These are phyloP conservation scores for Eragrostis nindensis DNA, from an alignment of 176 grass and related monocot species.

Conservation along the genomic window DNA sequence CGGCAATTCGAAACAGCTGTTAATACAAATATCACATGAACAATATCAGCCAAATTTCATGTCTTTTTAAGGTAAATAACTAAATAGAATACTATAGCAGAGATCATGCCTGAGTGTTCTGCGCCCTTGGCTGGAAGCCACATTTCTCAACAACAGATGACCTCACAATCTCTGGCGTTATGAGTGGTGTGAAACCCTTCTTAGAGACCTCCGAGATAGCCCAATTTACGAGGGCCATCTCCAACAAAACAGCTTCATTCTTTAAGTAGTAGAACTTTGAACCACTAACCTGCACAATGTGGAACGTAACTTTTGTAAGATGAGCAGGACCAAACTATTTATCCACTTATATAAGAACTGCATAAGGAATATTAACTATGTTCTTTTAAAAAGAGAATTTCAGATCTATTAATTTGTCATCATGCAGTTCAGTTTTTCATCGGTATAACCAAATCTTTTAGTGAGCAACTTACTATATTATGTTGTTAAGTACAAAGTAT, in stretches of 20 bases:
- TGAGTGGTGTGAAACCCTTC: conserved; percentile 86
- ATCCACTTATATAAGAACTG: conserved; percentile 28
- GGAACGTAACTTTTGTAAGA: conserved; percentile 25
- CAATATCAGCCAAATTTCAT: neutral
- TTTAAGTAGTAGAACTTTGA: conserved; percentile 99
- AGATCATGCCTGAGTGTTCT: conserved; percentile 81
- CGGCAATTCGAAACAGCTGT: conserved; percentile 9
- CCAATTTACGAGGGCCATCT: conserved; percentile 92
- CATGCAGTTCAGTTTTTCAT: neutral
- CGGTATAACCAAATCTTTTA: neutral
- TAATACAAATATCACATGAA: conserved; percentile 8
- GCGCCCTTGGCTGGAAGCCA: conserved; percentile 90
- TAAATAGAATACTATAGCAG: conserved; percentile 15
- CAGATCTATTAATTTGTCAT: neutral
- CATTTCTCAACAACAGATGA: conserved; percentile 95
- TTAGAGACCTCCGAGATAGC: conserved; percentile 85
- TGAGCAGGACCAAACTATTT: neutral
- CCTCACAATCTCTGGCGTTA: conserved; percentile 96
- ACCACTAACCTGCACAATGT: conserved; percentile 71
- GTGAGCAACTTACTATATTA: conserved; percentile 7
- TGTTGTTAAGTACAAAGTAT: conserved; percentile 6
- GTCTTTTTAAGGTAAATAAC: neutral
- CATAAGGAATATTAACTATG: conserved; percentile 3
- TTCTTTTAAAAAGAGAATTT: neutral
- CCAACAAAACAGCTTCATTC: conserved; percentile 92